A percentile compares a stretch with the other conserved stretches of the same genome.
phyloP scores from a whole-genome alignment of 306 rosid species.

The Cicer chorassanicum region DNA sequence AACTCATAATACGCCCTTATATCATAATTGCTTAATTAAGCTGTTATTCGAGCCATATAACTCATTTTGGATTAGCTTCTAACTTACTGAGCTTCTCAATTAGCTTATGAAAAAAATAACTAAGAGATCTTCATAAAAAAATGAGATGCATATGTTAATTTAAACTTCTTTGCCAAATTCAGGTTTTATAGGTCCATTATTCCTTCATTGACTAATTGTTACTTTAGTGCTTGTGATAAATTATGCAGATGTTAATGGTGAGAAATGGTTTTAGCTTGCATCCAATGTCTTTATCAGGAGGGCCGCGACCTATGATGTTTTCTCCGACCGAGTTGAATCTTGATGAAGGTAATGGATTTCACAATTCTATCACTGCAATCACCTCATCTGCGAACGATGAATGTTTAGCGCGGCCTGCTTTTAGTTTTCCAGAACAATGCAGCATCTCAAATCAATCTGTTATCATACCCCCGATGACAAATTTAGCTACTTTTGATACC shows the following conservation, averaged over 20 bases:
- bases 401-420: conserved; percentile 48
- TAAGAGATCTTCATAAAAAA: too few species aligned
- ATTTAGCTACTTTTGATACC: conserved; percentile 48
- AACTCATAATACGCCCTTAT: too few species aligned
- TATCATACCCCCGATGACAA: conserved; percentile 51
- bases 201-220: conserved; percentile 39
- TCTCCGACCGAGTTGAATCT: conserved; percentile 60
- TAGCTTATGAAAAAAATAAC: neutral
- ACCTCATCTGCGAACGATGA: conserved; percentile 50
- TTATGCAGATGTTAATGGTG: conserved; percentile 77
- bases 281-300: conserved; percentile 78
- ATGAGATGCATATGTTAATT: neutral
- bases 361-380: conserved; percentile 51
- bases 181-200: neutral
- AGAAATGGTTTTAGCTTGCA: conserved; percentile 92
- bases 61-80: neutral
- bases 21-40: too few species aligned
- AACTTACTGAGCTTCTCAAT: neutral
- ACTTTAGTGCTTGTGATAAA: conserved; percentile 47
- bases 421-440: conserved; percentile 53
- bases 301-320: conserved; percentile 55
- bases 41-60: too few species aligned
- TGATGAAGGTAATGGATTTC: conserved; percentile 58
- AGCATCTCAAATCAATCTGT: conserved; percentile 55
- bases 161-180: neutral